Evolutionary conservation across 192 early-diverging fungal genomes (phyloP).

Genomic region (Backusella circina): DNA sequence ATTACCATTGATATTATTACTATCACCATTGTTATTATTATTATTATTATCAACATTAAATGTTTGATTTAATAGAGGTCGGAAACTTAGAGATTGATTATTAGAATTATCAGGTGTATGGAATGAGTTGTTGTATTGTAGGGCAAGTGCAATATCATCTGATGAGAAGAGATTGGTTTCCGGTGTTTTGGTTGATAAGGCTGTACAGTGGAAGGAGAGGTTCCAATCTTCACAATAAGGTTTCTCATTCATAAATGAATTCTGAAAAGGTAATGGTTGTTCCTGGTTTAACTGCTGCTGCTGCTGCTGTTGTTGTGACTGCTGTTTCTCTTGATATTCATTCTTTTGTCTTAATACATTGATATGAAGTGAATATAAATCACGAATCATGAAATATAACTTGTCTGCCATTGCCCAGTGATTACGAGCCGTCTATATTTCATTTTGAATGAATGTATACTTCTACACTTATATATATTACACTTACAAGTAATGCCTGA

Average conservation of each 20-base stretch:
- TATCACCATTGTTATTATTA: background rate
- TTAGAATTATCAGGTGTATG: background rate
- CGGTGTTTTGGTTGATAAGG: background rate
- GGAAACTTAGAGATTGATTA: background rate
- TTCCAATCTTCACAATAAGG: background rate
- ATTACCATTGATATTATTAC: background rate
- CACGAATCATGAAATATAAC: conserved; percentile 51
- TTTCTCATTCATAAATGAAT: background rate
- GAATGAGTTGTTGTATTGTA: background rate
- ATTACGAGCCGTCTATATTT: conserved; percentile 30
- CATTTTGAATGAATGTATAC: background rate
- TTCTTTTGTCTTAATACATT: background rate
- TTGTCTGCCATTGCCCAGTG: conserved; percentile 55
- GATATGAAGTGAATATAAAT: conserved; percentile 45
- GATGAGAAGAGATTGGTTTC: background rate
- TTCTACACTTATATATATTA: background rate
- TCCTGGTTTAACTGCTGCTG: background rate
- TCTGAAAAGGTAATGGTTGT: background rate
- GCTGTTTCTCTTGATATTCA: background rate
- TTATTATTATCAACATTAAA: background rate
- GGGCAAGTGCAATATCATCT: background rate
- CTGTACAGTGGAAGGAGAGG: background rate
- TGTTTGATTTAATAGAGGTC: background rate
- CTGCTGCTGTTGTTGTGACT: background rate
- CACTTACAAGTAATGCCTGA: conserved; percentile 34